phyloP scores from a whole-genome alignment of 208 protist species.

The Trypanosoma lewisi region DNA sequence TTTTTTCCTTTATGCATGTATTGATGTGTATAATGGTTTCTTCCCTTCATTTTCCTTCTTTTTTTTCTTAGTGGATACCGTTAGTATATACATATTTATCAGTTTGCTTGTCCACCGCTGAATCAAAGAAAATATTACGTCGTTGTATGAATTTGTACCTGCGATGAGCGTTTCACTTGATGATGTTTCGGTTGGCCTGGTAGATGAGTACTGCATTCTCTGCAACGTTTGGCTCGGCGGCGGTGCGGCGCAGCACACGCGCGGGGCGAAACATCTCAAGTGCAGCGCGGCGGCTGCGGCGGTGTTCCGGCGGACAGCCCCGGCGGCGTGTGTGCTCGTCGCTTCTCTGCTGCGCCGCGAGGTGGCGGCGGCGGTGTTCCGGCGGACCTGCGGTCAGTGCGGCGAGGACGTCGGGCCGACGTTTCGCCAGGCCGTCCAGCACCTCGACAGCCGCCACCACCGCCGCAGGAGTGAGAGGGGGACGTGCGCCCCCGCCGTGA shows the following conservation, averaged over 20 bases:
- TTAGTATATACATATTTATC: neutral
- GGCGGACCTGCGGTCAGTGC: slow-evolving; percentile 1
- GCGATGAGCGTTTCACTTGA: neutral
- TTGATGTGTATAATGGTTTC: neutral
- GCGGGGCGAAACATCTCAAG: slow-evolving; percentile 1
- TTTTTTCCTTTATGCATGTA: neutral
- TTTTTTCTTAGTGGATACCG: neutral
- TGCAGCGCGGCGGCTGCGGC: neutral
- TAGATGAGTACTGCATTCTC: slow-evolving; percentile 17
- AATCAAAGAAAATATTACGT: neutral
- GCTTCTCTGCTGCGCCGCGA: slow-evolving; percentile 8
- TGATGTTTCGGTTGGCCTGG: neutral
- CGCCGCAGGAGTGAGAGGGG: neutral
- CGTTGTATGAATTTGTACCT: neutral
- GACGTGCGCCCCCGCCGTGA: neutral
- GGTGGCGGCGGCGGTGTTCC: neutral
- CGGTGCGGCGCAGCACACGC: slow-evolving; percentile 1
- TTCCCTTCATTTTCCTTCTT: neutral
- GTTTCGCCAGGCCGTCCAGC: slow-evolving; percentile 11
- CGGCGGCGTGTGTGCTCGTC: slow-evolving; percentile 10
- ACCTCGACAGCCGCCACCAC: slow-evolving; percentile 6
- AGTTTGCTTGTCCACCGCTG: neutral
- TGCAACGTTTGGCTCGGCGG: slow-evolving; percentile 20
- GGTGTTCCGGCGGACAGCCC: slow-evolving; percentile 2
- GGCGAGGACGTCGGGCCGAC: neutral